Evolutionary conservation across 768 basidiomycete species (phyloP).

Genomic region (Auriscalpium orientale): DNA sequence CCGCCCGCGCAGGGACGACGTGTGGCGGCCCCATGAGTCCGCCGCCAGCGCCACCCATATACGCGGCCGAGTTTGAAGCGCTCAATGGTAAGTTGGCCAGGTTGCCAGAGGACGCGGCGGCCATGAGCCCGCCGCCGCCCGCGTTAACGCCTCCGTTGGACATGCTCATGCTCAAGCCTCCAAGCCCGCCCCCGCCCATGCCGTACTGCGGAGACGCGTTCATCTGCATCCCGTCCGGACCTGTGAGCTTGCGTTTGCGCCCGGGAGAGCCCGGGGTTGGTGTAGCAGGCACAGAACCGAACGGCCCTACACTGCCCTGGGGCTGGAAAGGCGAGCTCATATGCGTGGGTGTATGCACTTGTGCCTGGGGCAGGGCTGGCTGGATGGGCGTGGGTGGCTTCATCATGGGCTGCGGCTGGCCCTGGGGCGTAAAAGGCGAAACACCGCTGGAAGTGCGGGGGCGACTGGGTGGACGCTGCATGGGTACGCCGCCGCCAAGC

Average conservation of each 20-base stretch:
- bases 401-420: slow-evolving; percentile 6
- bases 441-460: slow-evolving; percentile 18
- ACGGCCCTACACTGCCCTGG: slow-evolving; percentile 8
- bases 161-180: slow-evolving; percentile 5
- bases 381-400: slow-evolving; percentile 20
- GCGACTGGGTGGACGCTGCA: slow-evolving; percentile 24
- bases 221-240: slow-evolving; percentile 3
- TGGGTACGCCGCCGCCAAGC: slow-evolving; percentile 3
- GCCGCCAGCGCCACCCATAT: slow-evolving; percentile 24
- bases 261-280: slow-evolving; percentile 8
- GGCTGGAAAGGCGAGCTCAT: slow-evolving; percentile 7
- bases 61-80: slow-evolving; percentile 14
- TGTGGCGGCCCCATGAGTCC: slow-evolving; percentile 34
- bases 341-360: slow-evolving; percentile 14
- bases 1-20: slow-evolving; percentile 18
- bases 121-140: background rate
- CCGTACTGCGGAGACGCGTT: slow-evolving; percentile 9
- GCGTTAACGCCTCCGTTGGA: slow-evolving; percentile 1
- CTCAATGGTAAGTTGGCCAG: slow-evolving; percentile 12
- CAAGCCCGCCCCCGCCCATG: slow-evolving; percentile 3
- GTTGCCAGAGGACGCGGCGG: background rate
- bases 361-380: slow-evolving; percentile 21
- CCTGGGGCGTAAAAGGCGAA: slow-evolving; percentile 11
- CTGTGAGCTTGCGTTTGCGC: slow-evolving; percentile 13
- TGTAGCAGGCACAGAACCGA: slow-evolving; percentile 6